Base-by-base conservation (phyloP, 257 asterid genomes). In the Forsythia suspensa region DNA sequence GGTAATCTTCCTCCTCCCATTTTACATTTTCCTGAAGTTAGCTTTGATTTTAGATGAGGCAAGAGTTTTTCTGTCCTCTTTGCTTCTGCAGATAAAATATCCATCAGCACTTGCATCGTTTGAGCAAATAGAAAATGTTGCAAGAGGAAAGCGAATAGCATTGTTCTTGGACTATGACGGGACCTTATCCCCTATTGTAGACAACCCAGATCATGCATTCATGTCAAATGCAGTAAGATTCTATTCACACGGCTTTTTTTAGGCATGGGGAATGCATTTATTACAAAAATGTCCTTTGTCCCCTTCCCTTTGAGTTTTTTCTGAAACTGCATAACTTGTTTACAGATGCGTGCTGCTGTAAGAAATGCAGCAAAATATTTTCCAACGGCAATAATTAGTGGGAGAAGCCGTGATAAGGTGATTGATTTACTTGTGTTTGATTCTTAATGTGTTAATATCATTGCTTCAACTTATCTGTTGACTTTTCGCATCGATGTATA, bases 341-440 rank as follows among this genome's bases (percentile, higher is more conserved):
- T 86, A 43, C 90, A 93, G 99, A 95, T 93, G 99, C 98, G 97
- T 48, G 84, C 91, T 78, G 89, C 94, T 43, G 99, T 95, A 40
- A 88, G n/a, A 76, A 89, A 84, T 55, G 97, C 85, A 70, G 96
- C 98, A 37, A 91, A 89, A 84, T 81, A 84, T 85, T 91, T 93
- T 51, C 97, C 99, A 11, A 93, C 99, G 0, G 97, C 98, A 82
- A 95, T 95, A 77, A 93, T 95, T 79, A 93, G 97, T 75, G 99
- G 99, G 75, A 88, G 99, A 90, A 92, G 97, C 81, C 97, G 99
- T 5, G 97, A 95, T 85, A 93, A 93, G 99, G 98, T 94, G 78
- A 59, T 42, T 73, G 7, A 51, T 52, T 41, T 38, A 72, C 52
- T 73, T 57, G 12, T 57, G 0, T 51, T 73, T 13, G 51, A 57